phyloP scores from a whole-genome alignment of 768 basidiomycete species.

The Leucosporidium creatinivorum region DNA sequence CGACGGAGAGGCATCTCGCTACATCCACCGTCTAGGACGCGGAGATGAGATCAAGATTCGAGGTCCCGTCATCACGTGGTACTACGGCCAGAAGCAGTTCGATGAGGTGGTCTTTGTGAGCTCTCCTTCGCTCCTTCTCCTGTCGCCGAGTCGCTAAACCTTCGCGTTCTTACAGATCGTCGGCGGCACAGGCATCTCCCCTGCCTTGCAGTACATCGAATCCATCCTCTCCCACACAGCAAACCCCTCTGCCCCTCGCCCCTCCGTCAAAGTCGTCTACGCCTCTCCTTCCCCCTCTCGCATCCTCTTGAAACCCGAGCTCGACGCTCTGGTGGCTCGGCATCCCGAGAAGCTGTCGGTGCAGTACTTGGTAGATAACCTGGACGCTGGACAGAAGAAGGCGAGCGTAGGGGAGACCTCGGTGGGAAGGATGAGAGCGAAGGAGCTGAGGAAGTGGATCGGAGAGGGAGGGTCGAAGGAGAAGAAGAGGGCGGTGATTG shows the following conservation, averaged over 20 bases:
- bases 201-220: conserved; percentile 30
- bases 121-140: background rate
- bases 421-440: conserved; percentile 9
- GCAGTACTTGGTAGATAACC: conserved; percentile 23
- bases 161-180: conserved; percentile 26
- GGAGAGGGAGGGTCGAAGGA: conserved; percentile 2
- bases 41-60: conserved; percentile 30
- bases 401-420: background rate
- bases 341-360: background rate
- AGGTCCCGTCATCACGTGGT: conserved; percentile 35
- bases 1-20: conserved; percentile 34
- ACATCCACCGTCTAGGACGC: conserved; percentile 22
- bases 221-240: background rate
- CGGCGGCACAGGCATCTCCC: conserved; percentile 37
- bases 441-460: conserved; percentile 12
- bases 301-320: conserved; percentile 11
- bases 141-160: background rate
- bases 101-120: conserved; percentile 36
- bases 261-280: conserved; percentile 30
- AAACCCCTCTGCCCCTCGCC: background rate
- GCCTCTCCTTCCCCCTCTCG: conserved; percentile 23
- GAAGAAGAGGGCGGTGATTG: conserved; percentile 17
- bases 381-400: background rate
- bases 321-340: background rate
- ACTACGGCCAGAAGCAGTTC: conserved; percentile 13